Base-by-base conservation (phyloP, 2,329 filamentous ascomycete species). In the Hypoxylon sp. region DNA sequence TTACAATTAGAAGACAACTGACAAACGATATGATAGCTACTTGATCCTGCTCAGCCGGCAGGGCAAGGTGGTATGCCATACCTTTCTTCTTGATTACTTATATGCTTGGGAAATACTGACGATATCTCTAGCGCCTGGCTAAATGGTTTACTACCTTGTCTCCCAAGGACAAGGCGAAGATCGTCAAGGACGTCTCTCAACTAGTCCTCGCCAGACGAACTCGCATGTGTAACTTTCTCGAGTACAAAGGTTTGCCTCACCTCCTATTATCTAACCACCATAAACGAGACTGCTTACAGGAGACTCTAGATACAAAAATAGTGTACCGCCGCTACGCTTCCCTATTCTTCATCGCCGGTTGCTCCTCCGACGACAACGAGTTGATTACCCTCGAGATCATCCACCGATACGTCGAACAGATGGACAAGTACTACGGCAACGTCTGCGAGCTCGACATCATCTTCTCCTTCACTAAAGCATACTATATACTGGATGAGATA, bases 391-490 rank as follows among this genome's bases (percentile, higher is more conserved):
- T 99, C 79, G 96, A 99, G 82, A 94, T 99, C 79, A 97, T 99
- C 76, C 96, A 99, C 82, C 93, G 96, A 82, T 99, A 99, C 80
- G 96, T 99, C 78, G 96, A 99, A 82, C 96, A 99, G 83, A 99
- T 99, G 96, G 96, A 99, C 87, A 99, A 99, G 82, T 99, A 99
- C 85, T 99, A 98, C 81, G 96, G 96, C 81, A 99, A 99, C 81
- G 96, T 99, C 66, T 99, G 96, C 90, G 96, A 99, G 84, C 89
- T 99, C 72, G 94, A 98, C 81, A 98, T 98, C 82, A 99, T 99
- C 81, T 99, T 99, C 88, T 98, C 97, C 80, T 99, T 99, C 81
- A 97, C 97, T 75, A 99, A 99, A 82, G 96, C 96, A 66, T 99
- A 99, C 82, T 99, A 98, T 82, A 99, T 99, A 74, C 89, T 99